Evolutionary conservation across 192 early-diverging fungal species (phyloP).

Genomic region (Coemansia sp.): DNA sequence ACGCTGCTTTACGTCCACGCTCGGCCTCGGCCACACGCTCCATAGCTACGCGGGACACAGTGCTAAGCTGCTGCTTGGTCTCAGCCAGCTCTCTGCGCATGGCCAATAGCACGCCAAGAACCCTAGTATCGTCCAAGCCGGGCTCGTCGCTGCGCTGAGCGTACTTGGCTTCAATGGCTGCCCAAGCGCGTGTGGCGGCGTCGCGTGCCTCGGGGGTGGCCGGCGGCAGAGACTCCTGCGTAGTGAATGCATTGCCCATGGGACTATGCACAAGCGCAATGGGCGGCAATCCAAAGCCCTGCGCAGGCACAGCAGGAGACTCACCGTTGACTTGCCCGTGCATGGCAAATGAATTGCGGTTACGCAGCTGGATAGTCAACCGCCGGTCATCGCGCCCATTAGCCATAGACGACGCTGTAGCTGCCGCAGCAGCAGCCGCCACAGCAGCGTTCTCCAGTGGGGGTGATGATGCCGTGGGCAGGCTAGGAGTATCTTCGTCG

Average conservation of each 20-base stretch:
- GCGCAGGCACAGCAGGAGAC: neutral
- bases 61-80: conserved; percentile 49
- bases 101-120: conserved; percentile 36
- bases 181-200: conserved; percentile 24
- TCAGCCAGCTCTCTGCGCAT: conserved; percentile 54
- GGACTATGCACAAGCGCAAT: conserved; percentile 17
- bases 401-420: conserved; percentile 12
- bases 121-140: conserved; percentile 12
- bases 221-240: neutral
- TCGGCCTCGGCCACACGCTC: conserved; percentile 56
- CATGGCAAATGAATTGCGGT: conserved; percentile 40
- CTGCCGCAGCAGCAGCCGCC: neutral
- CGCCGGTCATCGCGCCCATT: conserved; percentile 40
- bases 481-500: conserved; percentile 11
- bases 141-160: conserved; percentile 16
- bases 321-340: neutral
- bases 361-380: conserved; percentile 56
- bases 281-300: conserved; percentile 1
- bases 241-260: conserved; percentile 17
- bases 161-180: conserved; percentile 36
- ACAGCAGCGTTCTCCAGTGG: neutral
- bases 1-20: conserved; percentile 49
- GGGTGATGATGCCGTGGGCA: neutral
- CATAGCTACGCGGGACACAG: conserved; percentile 48
- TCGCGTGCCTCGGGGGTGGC: conserved; percentile 30